Evolutionary conservation across 306 rosid species (phyloP).

Genomic region (Malus orientalis): DNA sequence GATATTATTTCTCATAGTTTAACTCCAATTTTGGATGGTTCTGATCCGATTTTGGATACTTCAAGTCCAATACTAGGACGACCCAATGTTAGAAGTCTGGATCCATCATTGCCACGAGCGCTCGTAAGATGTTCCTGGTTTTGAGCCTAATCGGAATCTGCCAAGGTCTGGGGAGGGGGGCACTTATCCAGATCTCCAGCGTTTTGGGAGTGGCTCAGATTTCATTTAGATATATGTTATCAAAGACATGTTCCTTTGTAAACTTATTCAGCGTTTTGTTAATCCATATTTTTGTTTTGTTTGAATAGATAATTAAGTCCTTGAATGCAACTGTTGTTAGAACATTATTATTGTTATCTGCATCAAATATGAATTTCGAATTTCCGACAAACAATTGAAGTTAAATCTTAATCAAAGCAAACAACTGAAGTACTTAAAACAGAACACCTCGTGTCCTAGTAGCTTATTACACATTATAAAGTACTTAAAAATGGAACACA

Average conservation of each 20-base stretch:
- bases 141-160: constrained; percentile 59
- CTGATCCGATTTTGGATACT: no score
- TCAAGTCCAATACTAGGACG: no score
- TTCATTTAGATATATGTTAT: constrained; percentile 32
- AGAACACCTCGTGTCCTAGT: not conserved
- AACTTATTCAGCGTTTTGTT: no score
- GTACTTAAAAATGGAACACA: no score
- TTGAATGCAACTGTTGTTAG: no score
- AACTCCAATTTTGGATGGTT: no score
- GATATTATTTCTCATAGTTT: no score
- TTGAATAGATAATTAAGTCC: no score
- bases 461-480: not conserved
- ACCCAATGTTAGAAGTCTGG: no score
- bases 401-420: not conserved
- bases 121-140: constrained; percentile 74
- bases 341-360: no score
- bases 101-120: constrained; percentile 52
- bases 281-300: no score
- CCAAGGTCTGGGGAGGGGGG: not conserved
- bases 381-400: not conserved
- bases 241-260: not conserved
- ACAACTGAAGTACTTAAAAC: not conserved
- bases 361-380: not conserved
- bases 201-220: constrained; percentile 58
- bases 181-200: constrained; percentile 35